A percentile compares a stretch with the other conserved stretches of the same genome.
Evolutionary conservation across 108 stramenopile genomes (phyloP).

Genomic region (Cyclotella distinguenda): DNA sequence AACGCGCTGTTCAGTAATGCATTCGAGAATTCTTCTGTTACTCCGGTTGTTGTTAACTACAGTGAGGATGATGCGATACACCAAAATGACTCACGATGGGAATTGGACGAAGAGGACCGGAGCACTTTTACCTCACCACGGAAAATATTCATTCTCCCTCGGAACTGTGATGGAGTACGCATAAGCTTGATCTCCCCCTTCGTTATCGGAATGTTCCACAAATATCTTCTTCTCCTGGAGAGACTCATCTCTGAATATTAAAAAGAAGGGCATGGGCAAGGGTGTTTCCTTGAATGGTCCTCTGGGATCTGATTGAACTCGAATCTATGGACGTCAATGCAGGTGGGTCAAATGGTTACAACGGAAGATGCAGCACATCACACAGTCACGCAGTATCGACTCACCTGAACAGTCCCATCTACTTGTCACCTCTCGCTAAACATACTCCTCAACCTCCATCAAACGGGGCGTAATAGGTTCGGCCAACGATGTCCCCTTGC

Average conservation of each 20-base stretch:
- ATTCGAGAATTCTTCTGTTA: neutral
- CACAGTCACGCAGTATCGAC: too few species aligned
- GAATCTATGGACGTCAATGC: constrained; percentile 47
- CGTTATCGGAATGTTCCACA: constrained; percentile 51
- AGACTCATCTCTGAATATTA: constrained; percentile 68
- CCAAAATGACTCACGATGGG: constrained; percentile 71
- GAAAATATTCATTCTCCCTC: constrained; percentile 73
- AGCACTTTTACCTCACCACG: constrained; percentile 84
- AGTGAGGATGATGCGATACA: constrained; percentile 11
- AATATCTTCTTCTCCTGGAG: constrained; percentile 80
- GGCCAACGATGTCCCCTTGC: too few species aligned
- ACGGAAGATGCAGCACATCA: too few species aligned
- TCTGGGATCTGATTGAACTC: constrained; percentile 18
- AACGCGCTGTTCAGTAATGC: constrained; percentile 56
- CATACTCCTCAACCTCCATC: too few species aligned
- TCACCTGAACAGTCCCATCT: too few species aligned
- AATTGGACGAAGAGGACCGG: constrained; percentile 69
- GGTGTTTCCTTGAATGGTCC: constrained; percentile 15
- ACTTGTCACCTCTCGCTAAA: too few species aligned
- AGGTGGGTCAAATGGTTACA: constrained; percentile 13
- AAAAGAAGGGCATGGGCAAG: constrained; percentile 55
- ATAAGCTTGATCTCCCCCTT: constrained; percentile 44
- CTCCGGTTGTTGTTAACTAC: neutral
- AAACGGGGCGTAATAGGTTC: too few species aligned
- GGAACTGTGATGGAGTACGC: constrained; percentile 63